Evolutionary conservation across 768 basidiomycete genomes (phyloP), one percentile per base, ranked within the genome.

Genomic region (Mycena maculata): DNA sequence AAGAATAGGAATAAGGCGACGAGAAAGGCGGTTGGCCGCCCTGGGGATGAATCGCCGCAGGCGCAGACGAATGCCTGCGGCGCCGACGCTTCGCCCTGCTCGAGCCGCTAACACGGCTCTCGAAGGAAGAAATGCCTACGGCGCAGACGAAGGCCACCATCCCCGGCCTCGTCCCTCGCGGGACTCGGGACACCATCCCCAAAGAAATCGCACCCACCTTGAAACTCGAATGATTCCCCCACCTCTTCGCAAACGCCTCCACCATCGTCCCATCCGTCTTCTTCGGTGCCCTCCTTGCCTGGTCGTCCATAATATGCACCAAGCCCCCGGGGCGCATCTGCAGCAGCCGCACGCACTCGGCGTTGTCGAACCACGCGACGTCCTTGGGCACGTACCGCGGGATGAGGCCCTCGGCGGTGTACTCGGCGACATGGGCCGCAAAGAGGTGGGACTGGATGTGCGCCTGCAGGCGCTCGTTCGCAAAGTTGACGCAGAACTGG

Each of bases 241-340:
- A 98, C 1, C 97, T 88, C 78, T 98, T 99, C 50, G 87, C 84
- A 75, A 98, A 95, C 0, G 96, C 94, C 72, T 98, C 95, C 11
- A 96, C 88, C 95, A 99, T 98, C 0, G 92, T 94, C 59, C 91
- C 87, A 73, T 97, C 95, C 3, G 91, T 96, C 87, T 96, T 96
- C 81, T 95, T 96, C 65, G 89, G 91, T 62, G 87, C 86, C 41
- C 93, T 85, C 15, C 92, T 86, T 1, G 96, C 93, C 78, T 98
- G 96, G 75, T 99, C 97, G 75, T 99, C 96, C 92, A 98, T 94
- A 78, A 99, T 98, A 73, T 97, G 95, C 58, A 98, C 90, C 33
- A 99, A 83, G 2, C 98, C 98, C 12, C 96, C 96, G 1, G 94
- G 95, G 60, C 83, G 84, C 74, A 94, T 91, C 75, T 95, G 92